A percentile compares a stretch with the other conserved stretches of the same genome.
Conservation (phyloP, 805 yeast species). For the Wickerhamiella allomyrinae region DNA sequence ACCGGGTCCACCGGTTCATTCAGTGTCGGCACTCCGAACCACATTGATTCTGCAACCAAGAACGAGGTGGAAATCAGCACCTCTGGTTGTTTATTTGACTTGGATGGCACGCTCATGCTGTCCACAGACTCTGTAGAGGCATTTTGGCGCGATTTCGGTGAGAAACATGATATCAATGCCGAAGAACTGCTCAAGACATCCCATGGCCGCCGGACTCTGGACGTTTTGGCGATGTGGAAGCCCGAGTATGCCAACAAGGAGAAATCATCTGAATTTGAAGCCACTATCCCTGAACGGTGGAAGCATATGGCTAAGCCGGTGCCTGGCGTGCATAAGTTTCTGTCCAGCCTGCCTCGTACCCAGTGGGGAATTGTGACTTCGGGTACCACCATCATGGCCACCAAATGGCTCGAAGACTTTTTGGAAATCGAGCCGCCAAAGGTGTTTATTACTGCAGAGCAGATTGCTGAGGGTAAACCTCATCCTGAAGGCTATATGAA, state of each 20-base stretch:
- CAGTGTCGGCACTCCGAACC: not conserved
- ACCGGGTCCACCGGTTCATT: not conserved
- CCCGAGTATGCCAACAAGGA: constrained; percentile 55
- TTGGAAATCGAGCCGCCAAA: constrained; percentile 48
- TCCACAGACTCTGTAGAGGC: constrained; percentile 70
- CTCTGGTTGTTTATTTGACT: constrained; percentile 52
- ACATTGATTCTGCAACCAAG: too few species aligned
- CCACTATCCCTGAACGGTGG: constrained; percentile 49
- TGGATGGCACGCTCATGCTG: constrained; percentile 73
- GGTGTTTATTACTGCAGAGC: constrained; percentile 65
- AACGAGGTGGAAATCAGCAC: too few species aligned
- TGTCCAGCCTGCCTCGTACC: constrained; percentile 26
- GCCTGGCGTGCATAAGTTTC: constrained; percentile 53
- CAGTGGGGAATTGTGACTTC: constrained; percentile 75
- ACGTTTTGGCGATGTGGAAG: constrained; percentile 54
- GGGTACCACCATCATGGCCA: constrained; percentile 61
- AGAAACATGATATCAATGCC: constrained; percentile 51
- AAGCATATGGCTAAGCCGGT: constrained; percentile 60
- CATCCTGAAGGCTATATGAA: constrained; percentile 60
- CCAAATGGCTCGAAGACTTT: constrained; percentile 55
- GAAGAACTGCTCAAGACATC: constrained; percentile 53
- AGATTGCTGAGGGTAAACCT: constrained; percentile 65
- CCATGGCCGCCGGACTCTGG: constrained; percentile 73
- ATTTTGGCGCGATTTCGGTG: constrained; percentile 61
- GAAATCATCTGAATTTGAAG: constrained; percentile 51